These are phyloP conservation scores for Infundibulicybe gibba DNA, from an alignment of 768 basidiomycete genomes.

Conservation along the genomic window DNA sequence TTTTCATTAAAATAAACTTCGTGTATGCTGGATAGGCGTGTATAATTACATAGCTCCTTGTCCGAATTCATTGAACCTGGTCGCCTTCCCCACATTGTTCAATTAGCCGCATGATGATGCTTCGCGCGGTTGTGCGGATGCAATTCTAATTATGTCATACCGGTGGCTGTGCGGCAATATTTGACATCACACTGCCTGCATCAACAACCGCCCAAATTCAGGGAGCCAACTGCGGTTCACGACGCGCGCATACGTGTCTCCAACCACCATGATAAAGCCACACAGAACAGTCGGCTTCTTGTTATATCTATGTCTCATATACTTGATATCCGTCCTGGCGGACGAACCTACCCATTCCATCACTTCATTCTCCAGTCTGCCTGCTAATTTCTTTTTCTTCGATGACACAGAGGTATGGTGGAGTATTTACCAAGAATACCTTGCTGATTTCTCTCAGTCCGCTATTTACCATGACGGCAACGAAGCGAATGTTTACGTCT, in stretches of 20 bases:
- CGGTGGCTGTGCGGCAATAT: too few relatives aligned
- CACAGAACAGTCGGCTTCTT: conserved; percentile 13
- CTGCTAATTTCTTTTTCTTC: conserved; percentile 83
- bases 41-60: too few relatives aligned
- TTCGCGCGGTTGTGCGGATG: too few relatives aligned
- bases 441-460: conserved; percentile 22
- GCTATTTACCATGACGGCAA: conserved; percentile 82
- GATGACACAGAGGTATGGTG: conserved; percentile 83
- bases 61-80: too few relatives aligned
- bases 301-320: conserved; percentile 13
- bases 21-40: too few relatives aligned
- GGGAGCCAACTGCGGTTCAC: not conserved
- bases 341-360: conserved; percentile 47
- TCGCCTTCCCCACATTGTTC: too few relatives aligned
- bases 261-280: conserved; percentile 19
- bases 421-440: conserved; percentile 4
- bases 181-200: too few relatives aligned
- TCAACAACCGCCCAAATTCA: too few relatives aligned
- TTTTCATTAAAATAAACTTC: conserved; percentile 19
- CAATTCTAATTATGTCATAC: too few relatives aligned
- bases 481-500: conserved; percentile 69
- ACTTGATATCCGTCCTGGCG: conserved; percentile 16
- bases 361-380: conserved; percentile 65
- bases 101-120: too few relatives aligned
- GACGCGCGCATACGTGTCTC: conserved; percentile 13